These are phyloP conservation scores for Candida sp. DNA, from an alignment of 1,139 yeast genomes.

Conservation along the genomic window DNA sequence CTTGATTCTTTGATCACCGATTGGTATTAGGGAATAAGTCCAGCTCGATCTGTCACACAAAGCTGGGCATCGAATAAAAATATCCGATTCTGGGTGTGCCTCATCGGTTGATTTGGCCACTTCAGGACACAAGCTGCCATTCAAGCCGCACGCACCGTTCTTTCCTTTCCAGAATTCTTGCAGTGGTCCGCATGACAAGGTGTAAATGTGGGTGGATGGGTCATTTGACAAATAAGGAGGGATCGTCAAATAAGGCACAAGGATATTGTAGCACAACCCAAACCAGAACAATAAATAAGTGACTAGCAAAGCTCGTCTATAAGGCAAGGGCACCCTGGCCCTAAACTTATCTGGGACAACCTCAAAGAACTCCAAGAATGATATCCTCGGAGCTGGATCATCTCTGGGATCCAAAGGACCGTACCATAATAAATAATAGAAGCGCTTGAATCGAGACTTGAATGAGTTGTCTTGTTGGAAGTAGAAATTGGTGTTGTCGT, in stretches of 20 bases:
- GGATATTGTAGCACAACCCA: slow-evolving; percentile 27
- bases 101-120: slow-evolving; percentile 5
- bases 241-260: slow-evolving; percentile 43
- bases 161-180: slow-evolving; percentile 70
- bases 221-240: slow-evolving; percentile 30
- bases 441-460: slow-evolving; percentile 4
- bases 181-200: slow-evolving; percentile 45
- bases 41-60: slow-evolving; percentile 80
- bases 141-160: slow-evolving; percentile 76
- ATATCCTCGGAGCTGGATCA: slow-evolving; percentile 44
- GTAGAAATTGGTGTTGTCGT: background rate
- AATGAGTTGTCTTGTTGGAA: slow-evolving; percentile 2
- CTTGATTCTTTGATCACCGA: slow-evolving; percentile 70
- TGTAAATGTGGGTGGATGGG: slow-evolving; percentile 23
- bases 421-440: slow-evolving; percentile 34
- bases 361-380: slow-evolving; percentile 37
- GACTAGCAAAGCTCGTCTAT: slow-evolving; percentile 33
- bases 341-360: slow-evolving; percentile 44
- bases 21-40: slow-evolving; percentile 78
- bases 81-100: slow-evolving; percentile 34
- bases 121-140: slow-evolving; percentile 63
- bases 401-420: slow-evolving; percentile 59
- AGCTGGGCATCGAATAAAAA: slow-evolving; percentile 84
- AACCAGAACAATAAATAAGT: slow-evolving; percentile 45
- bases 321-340: slow-evolving; percentile 25